These are phyloP conservation scores for Solanum sparsipilum DNA, from an alignment of 257 asterid species.

Conservation along the genomic window DNA sequence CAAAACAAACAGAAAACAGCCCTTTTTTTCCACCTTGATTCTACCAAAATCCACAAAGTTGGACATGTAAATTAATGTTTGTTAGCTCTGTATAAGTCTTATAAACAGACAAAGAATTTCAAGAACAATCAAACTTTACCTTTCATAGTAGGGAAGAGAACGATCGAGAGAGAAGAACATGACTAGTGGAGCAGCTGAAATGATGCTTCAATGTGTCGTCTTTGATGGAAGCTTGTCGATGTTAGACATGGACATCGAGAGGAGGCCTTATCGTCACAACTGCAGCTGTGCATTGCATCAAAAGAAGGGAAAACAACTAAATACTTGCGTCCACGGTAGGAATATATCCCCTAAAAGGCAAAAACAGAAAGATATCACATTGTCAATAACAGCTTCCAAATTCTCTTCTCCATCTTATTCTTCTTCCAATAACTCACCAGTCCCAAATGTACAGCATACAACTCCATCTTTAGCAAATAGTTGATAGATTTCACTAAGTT, in stretches of 20 bases:
- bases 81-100: constrained; percentile 10
- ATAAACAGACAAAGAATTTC: not conserved
- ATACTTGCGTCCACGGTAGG: not conserved
- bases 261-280: constrained; percentile 28
- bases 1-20: not conserved
- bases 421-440: not conserved
- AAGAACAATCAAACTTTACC: not conserved
- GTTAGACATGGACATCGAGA: constrained; percentile 23
- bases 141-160: not conserved
- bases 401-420: not conserved
- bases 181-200: constrained; percentile 24
- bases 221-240: constrained; percentile 21
- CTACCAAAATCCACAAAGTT: not conserved
- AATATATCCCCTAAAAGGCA: constrained; percentile 6
- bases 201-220: constrained; percentile 12
- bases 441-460: not conserved
- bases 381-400: not conserved
- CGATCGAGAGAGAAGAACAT: constrained; percentile 2
- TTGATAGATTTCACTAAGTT: not conserved
- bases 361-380: not conserved
- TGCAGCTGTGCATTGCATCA: constrained; percentile 36
- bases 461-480: not conserved
- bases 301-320: constrained; percentile 8
- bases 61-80: not conserved
- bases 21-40: not conserved